Base-by-base conservation (phyloP, 331 rosid species). In the Saraca asoca region DNA sequence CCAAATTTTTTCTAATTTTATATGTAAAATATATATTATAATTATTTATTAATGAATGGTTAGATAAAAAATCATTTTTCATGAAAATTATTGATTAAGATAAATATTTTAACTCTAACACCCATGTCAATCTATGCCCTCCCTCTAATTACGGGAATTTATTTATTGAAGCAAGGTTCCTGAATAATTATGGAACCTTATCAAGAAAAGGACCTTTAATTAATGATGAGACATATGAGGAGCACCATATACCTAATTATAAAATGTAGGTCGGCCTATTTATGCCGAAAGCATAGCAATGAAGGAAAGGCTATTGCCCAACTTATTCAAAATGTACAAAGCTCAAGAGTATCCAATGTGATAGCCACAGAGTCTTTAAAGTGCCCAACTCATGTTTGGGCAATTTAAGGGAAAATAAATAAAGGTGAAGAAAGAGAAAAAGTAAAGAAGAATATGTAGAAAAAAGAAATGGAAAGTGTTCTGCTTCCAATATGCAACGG, bases 261-360 rank as follows among this genome's bases (percentile, higher is more conserved):
- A 59, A 48, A 24, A 41, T 51, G 20, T 50, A 61, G 68, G 75
- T 46, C 13, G 46, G 37, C 51, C 58, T 61, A 48, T 73, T 49
- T 37, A 33, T 41, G 72, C 72, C 74, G 64, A 68, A 68, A 73
- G 58, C 58, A 17, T 24, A 60, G 51, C 43, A 51, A 69, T 51
- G 42, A 73, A 51, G 58, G 33, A 57, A 10, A 76, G 63, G 33
- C 56, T 54, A 53, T 19, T 53, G 46, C 60, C 51, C 44, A 60
- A 61, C 62, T 42, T 42, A 66, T 64, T 50, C 42, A 24, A 77
- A 62, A 13, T 74, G 34, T 17, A 9, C 58, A 18, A 24, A 24
- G 31, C 31, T 24, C 31, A 66, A 64, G 58, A 52, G 79, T 63
- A 81, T 70, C 76, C 80, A 81, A 81, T 70, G 83, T 71, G 72